phyloP scores from a whole-genome alignment of 2,329 filamentous ascomycete species.

The Coniochaeta sp. region DNA sequence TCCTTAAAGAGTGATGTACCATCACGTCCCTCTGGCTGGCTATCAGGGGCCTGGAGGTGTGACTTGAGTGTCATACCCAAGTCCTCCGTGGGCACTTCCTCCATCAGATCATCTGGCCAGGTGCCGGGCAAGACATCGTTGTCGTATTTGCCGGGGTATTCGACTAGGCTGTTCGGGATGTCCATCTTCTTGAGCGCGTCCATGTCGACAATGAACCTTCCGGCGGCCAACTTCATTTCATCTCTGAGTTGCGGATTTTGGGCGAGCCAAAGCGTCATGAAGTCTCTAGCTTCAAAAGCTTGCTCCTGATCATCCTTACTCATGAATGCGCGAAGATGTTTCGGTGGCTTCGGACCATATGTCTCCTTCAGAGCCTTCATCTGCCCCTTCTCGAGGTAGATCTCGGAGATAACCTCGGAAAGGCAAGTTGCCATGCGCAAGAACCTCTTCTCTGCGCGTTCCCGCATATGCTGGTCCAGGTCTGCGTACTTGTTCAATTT shows the following conservation, averaged over 20 bases:
- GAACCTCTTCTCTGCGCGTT: no score
- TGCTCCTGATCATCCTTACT: constrained; percentile 7
- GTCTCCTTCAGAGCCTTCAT: not conserved
- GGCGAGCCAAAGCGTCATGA: constrained; percentile 15
- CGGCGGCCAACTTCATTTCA: constrained; percentile 11
- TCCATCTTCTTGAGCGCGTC: constrained; percentile 24
- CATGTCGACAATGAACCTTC: constrained; percentile 23
- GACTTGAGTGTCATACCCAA: constrained; percentile 8
- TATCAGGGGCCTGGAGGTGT: constrained; percentile 10
- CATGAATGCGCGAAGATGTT: constrained; percentile 4
- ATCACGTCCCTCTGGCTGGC: constrained; percentile 1
- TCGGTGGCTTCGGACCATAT: constrained; percentile 1
- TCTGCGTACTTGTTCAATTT: no score
- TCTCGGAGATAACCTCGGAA: not conserved
- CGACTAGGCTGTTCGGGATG: constrained; percentile 22
- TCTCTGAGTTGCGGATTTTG: constrained; percentile 10
- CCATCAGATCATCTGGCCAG: constrained; percentile 16
- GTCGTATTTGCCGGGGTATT: constrained; percentile 7
- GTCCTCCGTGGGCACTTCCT: constrained; percentile 15
- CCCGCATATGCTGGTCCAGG: no score
- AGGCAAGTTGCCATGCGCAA: not conserved
- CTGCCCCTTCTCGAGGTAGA: not conserved
- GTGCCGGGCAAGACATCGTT: constrained; percentile 15
- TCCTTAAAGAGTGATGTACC: not conserved
- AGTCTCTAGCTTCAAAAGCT: constrained; percentile 12